Base-by-base conservation (phyloP, 2,329 filamentous ascomycete genomes). In the Pseudophaeomoniella oleicola region DNA sequence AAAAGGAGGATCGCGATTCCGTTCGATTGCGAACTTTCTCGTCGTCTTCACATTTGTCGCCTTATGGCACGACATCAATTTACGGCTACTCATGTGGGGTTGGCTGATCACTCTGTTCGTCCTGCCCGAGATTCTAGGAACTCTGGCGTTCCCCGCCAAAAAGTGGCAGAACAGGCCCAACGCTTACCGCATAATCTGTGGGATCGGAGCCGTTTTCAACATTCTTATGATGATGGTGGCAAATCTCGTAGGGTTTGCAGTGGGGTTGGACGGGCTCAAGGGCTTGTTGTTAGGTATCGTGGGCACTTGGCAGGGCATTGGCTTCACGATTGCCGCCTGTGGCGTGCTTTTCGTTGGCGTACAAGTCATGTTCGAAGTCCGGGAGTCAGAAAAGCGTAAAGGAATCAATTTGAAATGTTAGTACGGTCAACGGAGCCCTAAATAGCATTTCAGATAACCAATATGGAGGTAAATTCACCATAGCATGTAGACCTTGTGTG, bases 21-120 rank as follows among this genome's bases (percentile, higher is more conserved):
- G 69, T 30, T 77, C 76, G 0, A 66, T 88, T 2, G 50, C 75
- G 36, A 94, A 88, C 39, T 90, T 85, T 54, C 64, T 92, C 2
- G 62, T 79, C 3, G 83, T 94, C 19, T 98, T 98, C 55, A 94
- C 86, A 0, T 98, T 98, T 50, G 90, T 98, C 16, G 92, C 90
- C 0, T 66, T 98, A 17, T 98, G 90, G 90, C 90, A 98, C 59
- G 90, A 98, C 50, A 93, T 98, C 51, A 80, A 93, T 59, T 71
- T 96, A 18, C 75, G 81, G 6, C 67, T 98, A 29, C 69, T 98
- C 19, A 80, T 93, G 56, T 98, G 90, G 90, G 88, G 90, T 17
- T 98, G 90, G 90, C 69, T 98, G 29, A 76, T 98, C 44, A 87
- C 92, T 0, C 62, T 96, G 16, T 98, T 98, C 59, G 84, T 98